phyloP scores from a whole-genome alignment of 73 alveolate species.

The Paramecium biaurelia region DNA sequence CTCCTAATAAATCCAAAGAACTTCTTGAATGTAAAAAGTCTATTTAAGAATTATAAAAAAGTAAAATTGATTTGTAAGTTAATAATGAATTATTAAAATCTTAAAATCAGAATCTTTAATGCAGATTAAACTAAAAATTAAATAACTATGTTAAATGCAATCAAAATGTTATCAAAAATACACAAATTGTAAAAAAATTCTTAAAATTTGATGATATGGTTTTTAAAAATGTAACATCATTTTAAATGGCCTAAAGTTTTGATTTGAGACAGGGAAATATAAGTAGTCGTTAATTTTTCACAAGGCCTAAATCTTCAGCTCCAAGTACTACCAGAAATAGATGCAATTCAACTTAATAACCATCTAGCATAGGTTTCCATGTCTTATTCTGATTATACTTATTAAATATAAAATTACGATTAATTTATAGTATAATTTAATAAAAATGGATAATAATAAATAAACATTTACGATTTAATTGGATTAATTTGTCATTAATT shows the following conservation, averaged over 20 bases:
- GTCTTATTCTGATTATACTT: background rate
- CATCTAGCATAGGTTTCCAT: background rate
- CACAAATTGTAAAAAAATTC: background rate
- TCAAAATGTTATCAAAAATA: background rate
- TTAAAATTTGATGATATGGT: background rate
- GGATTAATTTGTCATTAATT: background rate
- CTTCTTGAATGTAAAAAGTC: background rate
- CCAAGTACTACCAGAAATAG: background rate
- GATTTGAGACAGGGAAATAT: background rate
- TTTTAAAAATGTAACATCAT: background rate
- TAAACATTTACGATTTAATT: background rate
- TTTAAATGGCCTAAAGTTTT: background rate
- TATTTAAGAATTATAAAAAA: background rate
- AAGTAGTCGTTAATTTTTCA: background rate
- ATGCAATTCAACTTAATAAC: background rate
- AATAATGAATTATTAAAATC: background rate
- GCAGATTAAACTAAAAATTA: background rate
- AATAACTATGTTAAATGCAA: background rate
- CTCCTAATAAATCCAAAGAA: background rate
- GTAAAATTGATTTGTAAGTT: background rate
- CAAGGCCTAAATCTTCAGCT: background rate
- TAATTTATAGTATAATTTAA: background rate
- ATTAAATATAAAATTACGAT: background rate
- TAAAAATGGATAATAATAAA: too few relatives aligned
- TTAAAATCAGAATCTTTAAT: background rate